Conservation (phyloP, 305 asterid species). For the Stenogyne calaminthoides region DNA sequence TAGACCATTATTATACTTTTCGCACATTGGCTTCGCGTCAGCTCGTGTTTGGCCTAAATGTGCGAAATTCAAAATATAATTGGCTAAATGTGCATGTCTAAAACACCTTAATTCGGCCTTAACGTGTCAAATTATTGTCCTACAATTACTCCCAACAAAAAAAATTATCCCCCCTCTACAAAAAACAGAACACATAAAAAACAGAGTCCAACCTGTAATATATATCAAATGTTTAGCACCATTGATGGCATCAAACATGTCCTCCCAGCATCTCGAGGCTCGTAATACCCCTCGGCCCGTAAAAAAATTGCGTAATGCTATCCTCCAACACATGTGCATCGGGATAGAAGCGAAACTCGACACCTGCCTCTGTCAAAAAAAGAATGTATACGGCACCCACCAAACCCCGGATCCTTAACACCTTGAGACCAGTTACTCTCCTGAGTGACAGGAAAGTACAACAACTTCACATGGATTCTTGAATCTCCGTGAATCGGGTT, state of each 20-base stretch:
- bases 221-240: slow-evolving; percentile 71
- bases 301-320: slow-evolving; percentile 38
- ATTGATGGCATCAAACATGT: slow-evolving; percentile 60
- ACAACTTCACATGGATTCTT: slow-evolving; percentile 62
- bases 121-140: no score
- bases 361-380: slow-evolving; percentile 61
- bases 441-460: slow-evolving; percentile 45
- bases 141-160: background rate
- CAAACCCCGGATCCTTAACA: slow-evolving; percentile 43
- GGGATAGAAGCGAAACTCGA: slow-evolving; percentile 61
- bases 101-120: no score
- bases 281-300: slow-evolving; percentile 32
- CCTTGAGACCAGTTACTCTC: slow-evolving; percentile 76
- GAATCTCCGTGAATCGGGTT: slow-evolving; percentile 57
- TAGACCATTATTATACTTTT: no score
- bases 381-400: slow-evolving; percentile 65
- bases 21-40: no score
- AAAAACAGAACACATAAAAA: background rate
- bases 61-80: no score
- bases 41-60: no score
- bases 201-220: slow-evolving; percentile 77
- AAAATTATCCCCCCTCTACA: background rate
- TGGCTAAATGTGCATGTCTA: no score
- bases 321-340: slow-evolving; percentile 71
- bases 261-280: slow-evolving; percentile 83